These are phyloP conservation scores for Panaeolus papilionaceus DNA, from an alignment of 768 basidiomycete species.

Conservation along the genomic window DNA sequence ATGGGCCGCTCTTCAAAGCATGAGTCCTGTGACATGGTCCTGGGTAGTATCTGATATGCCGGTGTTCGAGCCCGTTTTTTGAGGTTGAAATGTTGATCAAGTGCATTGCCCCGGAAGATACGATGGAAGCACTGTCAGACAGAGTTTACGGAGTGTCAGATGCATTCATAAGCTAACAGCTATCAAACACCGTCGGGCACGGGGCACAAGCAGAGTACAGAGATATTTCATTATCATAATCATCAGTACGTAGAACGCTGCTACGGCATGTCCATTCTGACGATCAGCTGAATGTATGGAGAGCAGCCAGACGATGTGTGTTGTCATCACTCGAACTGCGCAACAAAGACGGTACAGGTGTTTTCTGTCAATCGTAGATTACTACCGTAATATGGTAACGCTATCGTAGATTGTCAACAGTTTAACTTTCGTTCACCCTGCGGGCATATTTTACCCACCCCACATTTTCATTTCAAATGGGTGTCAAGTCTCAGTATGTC, in stretches of 20 bases:
- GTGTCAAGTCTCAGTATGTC: not conserved
- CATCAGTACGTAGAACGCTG: not conserved
- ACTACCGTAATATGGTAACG: slow-evolving; percentile 2
- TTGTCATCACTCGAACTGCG: not conserved
- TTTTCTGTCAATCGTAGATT: slow-evolving; percentile 2
- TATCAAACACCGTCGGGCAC: slow-evolving; percentile 8
- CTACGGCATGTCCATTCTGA: not conserved
- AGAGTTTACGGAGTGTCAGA: slow-evolving; percentile 1
- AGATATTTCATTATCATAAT: not conserved
- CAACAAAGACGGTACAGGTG: not conserved
- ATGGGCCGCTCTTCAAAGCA: slow-evolving; percentile 3
- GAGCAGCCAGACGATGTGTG: not conserved
- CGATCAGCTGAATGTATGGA: not conserved
- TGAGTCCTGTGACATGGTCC: slow-evolving; percentile 1
- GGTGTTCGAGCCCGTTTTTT: not conserved
- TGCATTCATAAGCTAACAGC: slow-evolving; percentile 2
- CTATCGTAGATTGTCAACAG: slow-evolving; percentile 11
- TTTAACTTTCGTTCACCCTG: slow-evolving; percentile 8
- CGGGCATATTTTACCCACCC: not conserved
- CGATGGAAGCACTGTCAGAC: slow-evolving; percentile 8
- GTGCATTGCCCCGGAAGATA: not conserved
- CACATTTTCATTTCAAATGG: slow-evolving; percentile 3
- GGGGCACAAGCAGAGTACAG: not conserved
- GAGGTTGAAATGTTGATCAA: not conserved
- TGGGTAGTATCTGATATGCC: slow-evolving; percentile 1